These are phyloP conservation scores for Pulveroboletus sp. DNA, from an alignment of 768 basidiomycete genomes.

Conservation along the genomic window DNA sequence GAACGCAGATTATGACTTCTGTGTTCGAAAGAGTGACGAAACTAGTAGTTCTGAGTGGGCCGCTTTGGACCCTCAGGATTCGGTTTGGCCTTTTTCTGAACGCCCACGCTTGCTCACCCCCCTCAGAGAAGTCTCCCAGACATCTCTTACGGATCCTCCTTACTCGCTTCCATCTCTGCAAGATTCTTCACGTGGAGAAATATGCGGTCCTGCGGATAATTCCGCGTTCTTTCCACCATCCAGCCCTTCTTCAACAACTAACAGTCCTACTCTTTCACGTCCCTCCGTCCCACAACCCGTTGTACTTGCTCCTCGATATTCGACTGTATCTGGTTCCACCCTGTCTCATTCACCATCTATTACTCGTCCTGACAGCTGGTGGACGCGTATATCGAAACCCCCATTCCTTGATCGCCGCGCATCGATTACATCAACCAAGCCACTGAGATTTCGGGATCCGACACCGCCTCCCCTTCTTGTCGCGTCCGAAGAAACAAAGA, in stretches of 20 bases:
- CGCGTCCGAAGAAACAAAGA: slow-evolving; percentile 48
- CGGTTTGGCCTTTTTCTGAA: slow-evolving; percentile 14
- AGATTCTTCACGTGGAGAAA: slow-evolving; percentile 22
- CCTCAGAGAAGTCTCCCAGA: slow-evolving; percentile 31
- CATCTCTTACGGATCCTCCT: slow-evolving; percentile 17
- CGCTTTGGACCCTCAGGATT: slow-evolving; percentile 9
- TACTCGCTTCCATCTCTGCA: slow-evolving; percentile 25
- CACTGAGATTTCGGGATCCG: slow-evolving; percentile 71
- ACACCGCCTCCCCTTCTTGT: slow-evolving; percentile 66
- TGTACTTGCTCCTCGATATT: slow-evolving; percentile 31
- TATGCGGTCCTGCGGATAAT: slow-evolving; percentile 27
- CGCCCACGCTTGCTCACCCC: slow-evolving; percentile 31
- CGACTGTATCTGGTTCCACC: slow-evolving; percentile 42
- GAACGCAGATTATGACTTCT: slow-evolving; percentile 19
- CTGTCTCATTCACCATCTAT: slow-evolving; percentile 44
- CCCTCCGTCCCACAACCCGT: slow-evolving; percentile 28
- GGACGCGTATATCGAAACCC: slow-evolving; percentile 66
- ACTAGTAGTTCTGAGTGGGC: slow-evolving; percentile 14
- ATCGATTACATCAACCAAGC: slow-evolving; percentile 37
- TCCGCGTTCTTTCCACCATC: slow-evolving; percentile 14
- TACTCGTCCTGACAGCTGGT: slow-evolving; percentile 72
- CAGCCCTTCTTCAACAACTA: slow-evolving; percentile 15
- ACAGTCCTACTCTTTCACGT: slow-evolving; percentile 22
- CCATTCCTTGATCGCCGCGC: slow-evolving; percentile 57
- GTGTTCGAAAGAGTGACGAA: slow-evolving; percentile 8